These are phyloP conservation scores for Logfia minima DNA, from an alignment of 129 eudicot species.

Conservation along the genomic window DNA sequence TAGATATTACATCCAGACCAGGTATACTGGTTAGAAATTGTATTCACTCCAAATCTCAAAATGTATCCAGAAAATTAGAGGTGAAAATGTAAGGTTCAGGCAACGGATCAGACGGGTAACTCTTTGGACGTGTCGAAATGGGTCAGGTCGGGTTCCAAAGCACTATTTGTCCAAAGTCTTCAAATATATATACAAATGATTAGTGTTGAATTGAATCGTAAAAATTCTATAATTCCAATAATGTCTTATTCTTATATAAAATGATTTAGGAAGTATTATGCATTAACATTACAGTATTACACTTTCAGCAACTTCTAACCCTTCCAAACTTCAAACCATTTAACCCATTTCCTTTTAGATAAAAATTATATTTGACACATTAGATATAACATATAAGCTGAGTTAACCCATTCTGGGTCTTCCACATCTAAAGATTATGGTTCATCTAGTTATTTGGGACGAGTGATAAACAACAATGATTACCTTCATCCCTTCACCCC, in stretches of 20 bases:
- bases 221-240: too few species aligned
- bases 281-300: neutral
- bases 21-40: neutral
- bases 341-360: neutral
- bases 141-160: neutral
- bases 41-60: neutral
- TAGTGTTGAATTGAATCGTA: too few species aligned
- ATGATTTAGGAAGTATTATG: neutral
- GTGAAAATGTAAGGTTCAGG: neutral
- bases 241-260: neutral
- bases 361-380: neutral
- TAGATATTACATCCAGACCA: constrained; percentile 5
- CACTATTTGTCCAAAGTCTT: neutral
- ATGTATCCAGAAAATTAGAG: neutral
- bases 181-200: too few species aligned
- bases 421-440: neutral
- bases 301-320: neutral
- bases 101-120: neutral
- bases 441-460: neutral
- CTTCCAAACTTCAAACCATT: neutral
- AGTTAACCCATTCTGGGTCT: neutral
- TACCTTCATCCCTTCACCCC: constrained; percentile 99
- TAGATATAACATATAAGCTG: neutral
- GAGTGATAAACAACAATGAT: neutral
- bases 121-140: neutral